Percentiles rank a stretch among this genome's conserved stretches.
Conservation (phyloP, 805 yeast genomes). For the Yamadazyma kitorensis region DNA sequence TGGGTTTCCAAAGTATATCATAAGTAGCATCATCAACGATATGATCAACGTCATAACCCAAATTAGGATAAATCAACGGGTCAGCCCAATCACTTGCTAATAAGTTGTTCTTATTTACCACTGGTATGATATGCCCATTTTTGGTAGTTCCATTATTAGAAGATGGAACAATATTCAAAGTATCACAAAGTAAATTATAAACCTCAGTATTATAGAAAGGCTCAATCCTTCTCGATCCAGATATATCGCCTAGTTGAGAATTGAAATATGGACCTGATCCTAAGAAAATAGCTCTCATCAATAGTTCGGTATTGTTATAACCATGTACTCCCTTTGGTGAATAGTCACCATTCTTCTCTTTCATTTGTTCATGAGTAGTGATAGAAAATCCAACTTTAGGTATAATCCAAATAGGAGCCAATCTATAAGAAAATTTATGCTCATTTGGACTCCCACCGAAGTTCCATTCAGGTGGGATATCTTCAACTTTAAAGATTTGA, state of each 20-base stretch:
- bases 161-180: conserved; percentile 49
- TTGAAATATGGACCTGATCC: conserved; percentile 80
- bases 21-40: conserved; percentile 50
- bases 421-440: conserved; percentile 51
- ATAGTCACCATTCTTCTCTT: conserved; percentile 46
- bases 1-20: conserved; percentile 38
- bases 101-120: conserved; percentile 22
- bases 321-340: conserved; percentile 83
- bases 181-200: conserved; percentile 71
- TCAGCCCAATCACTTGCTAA: conserved; percentile 50
- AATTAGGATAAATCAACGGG: conserved; percentile 45
- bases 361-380: conserved; percentile 58
- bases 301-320: conserved; percentile 67
- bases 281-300: conserved; percentile 81
- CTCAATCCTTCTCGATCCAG: conserved; percentile 28
- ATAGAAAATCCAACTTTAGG: conserved; percentile 81
- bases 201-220: conserved; percentile 76
- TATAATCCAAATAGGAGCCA: conserved; percentile 84
- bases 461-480: conserved; percentile 51
- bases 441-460: conserved; percentile 44
- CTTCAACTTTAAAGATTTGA: conserved; percentile 51
- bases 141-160: conserved; percentile 55
- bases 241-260: conserved; percentile 25
- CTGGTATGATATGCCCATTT: conserved; percentile 3
- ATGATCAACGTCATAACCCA: conserved; percentile 44